Conservation (phyloP, 176 grass and related monocot species). For the Oryza nivara region DNA sequence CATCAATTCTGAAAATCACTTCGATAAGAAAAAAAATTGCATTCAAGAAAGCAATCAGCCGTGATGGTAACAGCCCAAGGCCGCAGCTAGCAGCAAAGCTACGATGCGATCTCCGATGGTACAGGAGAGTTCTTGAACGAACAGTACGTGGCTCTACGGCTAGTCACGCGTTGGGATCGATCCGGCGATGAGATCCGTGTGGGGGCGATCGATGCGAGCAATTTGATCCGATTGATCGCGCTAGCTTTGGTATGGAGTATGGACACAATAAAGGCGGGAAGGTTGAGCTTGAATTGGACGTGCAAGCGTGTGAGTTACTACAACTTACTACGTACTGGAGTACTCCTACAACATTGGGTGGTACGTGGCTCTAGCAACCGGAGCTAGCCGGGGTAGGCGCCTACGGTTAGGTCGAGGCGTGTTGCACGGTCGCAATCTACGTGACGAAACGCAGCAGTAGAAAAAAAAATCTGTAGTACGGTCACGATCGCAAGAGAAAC, state of each 20-base stretch:
- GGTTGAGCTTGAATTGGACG: slow-evolving; percentile 20
- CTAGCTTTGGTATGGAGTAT: slow-evolving; percentile 5
- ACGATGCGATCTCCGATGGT: not conserved
- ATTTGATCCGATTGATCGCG: not conserved
- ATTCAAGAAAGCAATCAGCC: not conserved
- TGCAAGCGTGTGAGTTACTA: not conserved
- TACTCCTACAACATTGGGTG: too few relatives aligned
- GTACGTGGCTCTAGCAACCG: too few relatives aligned
- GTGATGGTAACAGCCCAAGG: not conserved
- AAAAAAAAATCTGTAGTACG: not conserved
- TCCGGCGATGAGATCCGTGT: not conserved
- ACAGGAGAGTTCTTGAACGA: not conserved
- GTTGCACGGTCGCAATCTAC: slow-evolving; percentile 33
- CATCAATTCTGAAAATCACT: not conserved
- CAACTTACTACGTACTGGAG: not conserved
- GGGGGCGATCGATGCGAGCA: not conserved
- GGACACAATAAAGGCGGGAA: slow-evolving; percentile 11
- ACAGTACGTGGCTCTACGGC: not conserved
- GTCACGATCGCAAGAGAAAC: not conserved
- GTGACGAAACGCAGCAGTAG: slow-evolving; percentile 6
- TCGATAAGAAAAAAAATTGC: not conserved
- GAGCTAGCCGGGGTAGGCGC: not conserved
- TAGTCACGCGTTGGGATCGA: not conserved
- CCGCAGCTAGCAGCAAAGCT: not conserved
- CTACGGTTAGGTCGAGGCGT: not conserved